Evolutionary conservation across 768 basidiomycete species (phyloP).

Genomic region (Kwoniella pini): DNA sequence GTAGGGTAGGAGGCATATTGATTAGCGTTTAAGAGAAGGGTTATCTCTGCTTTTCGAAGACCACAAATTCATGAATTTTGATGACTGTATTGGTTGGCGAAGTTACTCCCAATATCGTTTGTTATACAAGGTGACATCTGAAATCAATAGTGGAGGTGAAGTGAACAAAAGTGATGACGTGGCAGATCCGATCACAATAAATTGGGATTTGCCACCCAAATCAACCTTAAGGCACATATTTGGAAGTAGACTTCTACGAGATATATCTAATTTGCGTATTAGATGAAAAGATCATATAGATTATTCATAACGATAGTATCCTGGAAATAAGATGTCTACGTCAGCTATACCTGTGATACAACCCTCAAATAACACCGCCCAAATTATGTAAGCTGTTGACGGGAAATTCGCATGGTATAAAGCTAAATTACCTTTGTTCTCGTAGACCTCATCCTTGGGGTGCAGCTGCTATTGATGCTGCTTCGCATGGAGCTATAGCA

Average conservation of each 20-base stretch:
- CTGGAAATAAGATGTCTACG: background rate
- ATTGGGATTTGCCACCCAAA: constrained; percentile 8
- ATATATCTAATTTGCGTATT: background rate
- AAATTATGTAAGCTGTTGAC: constrained; percentile 1
- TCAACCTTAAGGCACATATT: background rate
- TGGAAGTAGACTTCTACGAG: too few relatives aligned
- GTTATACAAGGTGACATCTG: too few relatives aligned
- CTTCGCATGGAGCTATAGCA: constrained; percentile 46
- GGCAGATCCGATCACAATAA: background rate
- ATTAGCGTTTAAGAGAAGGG: background rate
- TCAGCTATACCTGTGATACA: background rate
- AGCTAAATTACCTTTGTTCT: background rate
- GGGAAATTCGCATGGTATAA: too few relatives aligned
- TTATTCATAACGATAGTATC: background rate
- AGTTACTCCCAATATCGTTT: too few relatives aligned
- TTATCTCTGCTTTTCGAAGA: too few relatives aligned
- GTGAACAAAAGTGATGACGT: constrained; percentile 4
- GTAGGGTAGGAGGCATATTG: constrained; percentile 5
- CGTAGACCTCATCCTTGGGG: constrained; percentile 33
- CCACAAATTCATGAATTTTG: too few relatives aligned
- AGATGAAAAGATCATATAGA: too few relatives aligned
- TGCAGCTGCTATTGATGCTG: constrained; percentile 39
- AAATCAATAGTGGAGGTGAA: background rate
- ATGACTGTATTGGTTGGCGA: too few relatives aligned
- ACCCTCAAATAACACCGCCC: background rate